A percentile compares a stretch with the other conserved stretches of the same genome.
phyloP scores from a whole-genome alignment of 768 basidiomycete genomes.

The Royoungia palumana region DNA sequence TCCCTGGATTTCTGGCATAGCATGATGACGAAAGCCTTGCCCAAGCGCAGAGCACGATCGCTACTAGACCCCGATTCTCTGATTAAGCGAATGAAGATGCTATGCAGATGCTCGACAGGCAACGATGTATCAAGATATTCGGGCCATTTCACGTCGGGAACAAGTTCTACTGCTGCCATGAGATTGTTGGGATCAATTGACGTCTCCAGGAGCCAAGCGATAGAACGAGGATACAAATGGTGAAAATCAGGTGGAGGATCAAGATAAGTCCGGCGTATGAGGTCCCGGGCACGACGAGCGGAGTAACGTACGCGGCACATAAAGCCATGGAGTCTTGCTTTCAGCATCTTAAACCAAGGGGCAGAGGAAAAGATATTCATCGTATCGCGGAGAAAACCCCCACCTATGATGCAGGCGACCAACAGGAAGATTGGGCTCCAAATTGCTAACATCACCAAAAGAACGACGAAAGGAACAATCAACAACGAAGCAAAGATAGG shows the following conservation, averaged over 20 bases:
- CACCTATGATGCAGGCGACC: background rate
- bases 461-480: background rate
- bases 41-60: background rate
- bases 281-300: background rate
- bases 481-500: conserved; percentile 2
- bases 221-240: conserved; percentile 1
- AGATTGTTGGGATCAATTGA: conserved; percentile 15
- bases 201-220: conserved; percentile 19
- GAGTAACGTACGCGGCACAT: background rate
- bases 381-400: background rate
- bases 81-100: conserved; percentile 1
- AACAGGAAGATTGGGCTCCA: background rate
- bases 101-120: background rate
- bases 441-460: background rate
- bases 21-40: conserved; percentile 6
- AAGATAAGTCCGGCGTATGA: background rate
- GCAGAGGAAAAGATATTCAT: background rate
- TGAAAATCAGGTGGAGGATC: background rate
- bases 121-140: conserved; percentile 8
- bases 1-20: background rate
- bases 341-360: background rate
- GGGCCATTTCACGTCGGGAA: conserved; percentile 17
- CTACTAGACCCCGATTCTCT: background rate
- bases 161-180: conserved; percentile 9
- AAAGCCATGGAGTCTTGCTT: background rate